Conservation (phyloP, 2,329 filamentous ascomycete species). For the Sclerotinia glacialis region DNA sequence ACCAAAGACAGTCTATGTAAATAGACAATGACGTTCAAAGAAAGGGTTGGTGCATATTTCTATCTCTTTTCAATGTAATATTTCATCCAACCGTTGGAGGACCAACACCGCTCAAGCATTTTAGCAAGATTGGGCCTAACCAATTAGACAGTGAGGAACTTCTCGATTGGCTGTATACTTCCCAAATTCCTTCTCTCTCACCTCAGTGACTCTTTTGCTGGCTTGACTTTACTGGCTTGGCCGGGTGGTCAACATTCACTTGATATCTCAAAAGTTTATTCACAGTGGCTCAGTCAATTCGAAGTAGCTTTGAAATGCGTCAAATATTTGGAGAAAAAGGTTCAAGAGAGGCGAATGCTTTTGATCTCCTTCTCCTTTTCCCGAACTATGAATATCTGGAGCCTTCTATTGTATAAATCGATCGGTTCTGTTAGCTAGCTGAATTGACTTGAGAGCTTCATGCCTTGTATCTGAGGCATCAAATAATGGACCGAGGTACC, state of each 20-base stretch:
- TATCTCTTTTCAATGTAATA: not conserved
- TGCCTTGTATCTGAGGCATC: slow-evolving; percentile 2
- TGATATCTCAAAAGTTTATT: no score
- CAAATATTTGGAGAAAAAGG: no score
- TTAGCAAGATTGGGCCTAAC: not conserved
- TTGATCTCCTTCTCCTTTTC: no score
- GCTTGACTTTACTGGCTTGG: not conserved
- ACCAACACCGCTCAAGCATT: not conserved
- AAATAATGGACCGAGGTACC: not conserved
- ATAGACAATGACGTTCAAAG: not conserved
- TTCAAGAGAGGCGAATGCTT: no score
- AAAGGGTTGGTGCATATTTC: not conserved
- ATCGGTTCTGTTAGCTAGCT: no score
- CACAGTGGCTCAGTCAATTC: no score
- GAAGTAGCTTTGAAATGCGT: no score
- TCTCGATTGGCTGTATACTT: no score
- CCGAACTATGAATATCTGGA: no score
- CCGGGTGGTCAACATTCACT: no score
- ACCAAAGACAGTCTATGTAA: not conserved
- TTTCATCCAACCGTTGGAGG: not conserved
- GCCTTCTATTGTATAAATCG: no score
- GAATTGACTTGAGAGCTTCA: not conserved
- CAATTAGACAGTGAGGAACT: not conserved
- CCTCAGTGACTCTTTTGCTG: not conserved
- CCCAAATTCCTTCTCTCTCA: not conserved